Evolutionary conservation across 2,329 filamentous ascomycete species (phyloP).

Genomic region (Ophiostoma populinum): DNA sequence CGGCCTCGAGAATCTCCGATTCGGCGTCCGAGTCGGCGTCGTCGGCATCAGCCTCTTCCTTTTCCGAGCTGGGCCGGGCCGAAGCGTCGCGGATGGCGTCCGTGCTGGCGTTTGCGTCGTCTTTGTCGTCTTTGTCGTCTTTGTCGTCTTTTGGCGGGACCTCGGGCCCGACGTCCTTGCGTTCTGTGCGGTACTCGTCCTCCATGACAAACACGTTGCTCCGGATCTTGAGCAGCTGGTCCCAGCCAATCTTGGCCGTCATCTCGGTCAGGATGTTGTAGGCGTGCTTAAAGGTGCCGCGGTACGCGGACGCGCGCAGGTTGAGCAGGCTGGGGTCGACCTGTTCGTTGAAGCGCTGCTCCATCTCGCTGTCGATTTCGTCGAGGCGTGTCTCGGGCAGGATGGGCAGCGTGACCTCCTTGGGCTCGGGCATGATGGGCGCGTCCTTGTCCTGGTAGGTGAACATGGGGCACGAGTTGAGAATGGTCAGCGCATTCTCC

Average conservation of each 20-base stretch:
- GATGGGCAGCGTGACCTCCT: conserved; percentile 72
- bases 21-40: conserved; percentile 14
- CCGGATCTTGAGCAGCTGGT: conserved; percentile 81
- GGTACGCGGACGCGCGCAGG: conserved; percentile 75
- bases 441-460: conserved; percentile 98
- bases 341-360: conserved; percentile 63
- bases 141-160: conserved; percentile 23
- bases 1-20: conserved; percentile 14
- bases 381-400: conserved; percentile 80
- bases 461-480: conserved; percentile 99
- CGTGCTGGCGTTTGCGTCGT: conserved; percentile 56
- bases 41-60: conserved; percentile 16
- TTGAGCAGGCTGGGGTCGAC: conserved; percentile 77
- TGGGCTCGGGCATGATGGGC: conserved; percentile 83
- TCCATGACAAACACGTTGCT: conserved; percentile 99
- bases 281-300: conserved; percentile 88
- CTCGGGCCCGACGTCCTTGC: conserved; percentile 34
- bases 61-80: conserved; percentile 33
- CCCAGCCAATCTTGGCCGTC: conserved; percentile 94
- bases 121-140: conserved; percentile 37
- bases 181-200: conserved; percentile 89
- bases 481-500: conserved; percentile 84
- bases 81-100: conserved; percentile 60
- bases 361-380: conserved; percentile 85
- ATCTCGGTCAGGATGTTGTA: conserved; percentile 91